Evolutionary conservation across 805 yeast species (phyloP), one percentile per base, ranked within the genome.

Genomic region (Teunomyces tritomae): DNA sequence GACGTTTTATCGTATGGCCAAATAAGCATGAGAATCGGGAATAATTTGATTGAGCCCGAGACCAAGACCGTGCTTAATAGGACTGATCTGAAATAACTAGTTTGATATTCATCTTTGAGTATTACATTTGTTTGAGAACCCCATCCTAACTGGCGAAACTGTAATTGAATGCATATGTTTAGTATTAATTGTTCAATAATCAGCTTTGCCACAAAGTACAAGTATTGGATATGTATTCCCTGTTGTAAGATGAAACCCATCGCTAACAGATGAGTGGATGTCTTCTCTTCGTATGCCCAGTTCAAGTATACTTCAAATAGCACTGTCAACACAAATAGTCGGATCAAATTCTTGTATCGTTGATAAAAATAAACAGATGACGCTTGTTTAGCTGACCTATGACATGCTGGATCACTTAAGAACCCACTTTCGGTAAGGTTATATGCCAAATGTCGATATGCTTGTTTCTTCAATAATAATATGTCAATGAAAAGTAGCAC

Each of bases 1-100:
- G 85, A 74, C n/a, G 87, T 79, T 33, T 60, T 60, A 60, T 94
- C 97, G 59, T 94, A 94, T 0, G 96, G 94, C 99, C 99, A 94
- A 30, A 94, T 92, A 28, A 94, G 73, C 91, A 92, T 92, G 29
- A 94, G 74, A 14, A 94, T 85, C 0, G 99, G 99, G 52, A 92
- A 84, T 17, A 92, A 72, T 59, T 87, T 89, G 34, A 92, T 84
- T 0, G 88, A 82, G 39, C 89, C 83, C 0, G 97, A 84, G 5
- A 90, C 76, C 39, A 91, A 61, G 1, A 90, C 75, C 0, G 96
- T 85, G 8, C 84, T 76, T 0, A 89, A 76, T 13, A 91, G 63
- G 3, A 78, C 76, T n/a, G 67, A 58, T 1, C 11, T 77, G 66
- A 52, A 48, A 52, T 65, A 70, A 1, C 61, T 59, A 39, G 65